Evolutionary conservation across 257 asterid genomes (phyloP), one percentile per base, ranked within the genome.

Genomic region (Solanum piurae): DNA sequence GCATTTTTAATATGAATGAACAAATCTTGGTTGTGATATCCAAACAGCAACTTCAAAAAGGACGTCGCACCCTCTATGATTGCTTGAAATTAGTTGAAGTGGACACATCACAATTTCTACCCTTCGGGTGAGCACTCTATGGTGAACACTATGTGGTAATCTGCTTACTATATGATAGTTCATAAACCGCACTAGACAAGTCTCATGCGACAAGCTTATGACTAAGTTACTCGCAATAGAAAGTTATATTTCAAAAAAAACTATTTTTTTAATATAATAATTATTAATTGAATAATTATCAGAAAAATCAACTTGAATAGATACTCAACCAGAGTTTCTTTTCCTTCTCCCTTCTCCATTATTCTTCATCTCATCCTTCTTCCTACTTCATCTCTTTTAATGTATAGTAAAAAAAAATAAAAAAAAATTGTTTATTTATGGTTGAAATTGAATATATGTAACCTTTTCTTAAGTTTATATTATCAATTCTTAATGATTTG

Each of bases 131-230:
- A 44, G 42, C 36, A 34, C 40, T 37, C 9, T 37, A 38, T 4
- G 55, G 2, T 44, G 23, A 52, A 52, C 21, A 52, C 21, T 52
- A 18, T 52, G 0, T 52, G 62, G 1, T 52, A 52, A 18, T 52
- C 1, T 6, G 0, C 2, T 52, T 9, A 52, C 0, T 52, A 0
- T 52, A 1, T 16, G 49, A 18, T 55, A 55, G 1, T 55, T 55
- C 4, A 4, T 55, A 18, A 18, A 55, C 0, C 0, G 9, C 1
- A 55, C 1, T 11, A 3, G 9, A 2, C 3, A 55, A 55, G 0
- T 18, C 0, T 55, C 0, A 18, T 55, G 0, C 4, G 4, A 55
- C 2, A 0, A 18, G 0, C 9, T 55, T 10, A 6, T 55, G 62
- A 55, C 9, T 52, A 0, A 52, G 0, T 52, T 52, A 2, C 31